phyloP scores from a whole-genome alignment of 83 land plant genomes.

The Thuja plicata region DNA sequence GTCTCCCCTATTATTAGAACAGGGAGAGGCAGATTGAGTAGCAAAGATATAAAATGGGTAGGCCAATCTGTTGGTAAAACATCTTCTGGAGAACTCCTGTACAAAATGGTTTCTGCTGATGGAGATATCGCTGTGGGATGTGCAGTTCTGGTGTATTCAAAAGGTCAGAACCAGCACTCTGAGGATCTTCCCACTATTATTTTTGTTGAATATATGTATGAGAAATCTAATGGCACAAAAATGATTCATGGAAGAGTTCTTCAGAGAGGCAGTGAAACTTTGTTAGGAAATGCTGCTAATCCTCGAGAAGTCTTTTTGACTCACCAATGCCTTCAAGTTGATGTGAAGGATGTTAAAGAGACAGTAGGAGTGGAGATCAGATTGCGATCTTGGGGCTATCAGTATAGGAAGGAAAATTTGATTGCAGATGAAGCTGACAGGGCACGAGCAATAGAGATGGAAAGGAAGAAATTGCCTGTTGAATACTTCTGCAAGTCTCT shows the following conservation, averaged over 20 bases:
- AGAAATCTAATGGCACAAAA: slow-evolving; percentile 50
- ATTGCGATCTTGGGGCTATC: slow-evolving; percentile 65
- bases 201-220: slow-evolving; percentile 87
- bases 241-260: slow-evolving; percentile 84
- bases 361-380: slow-evolving; percentile 54
- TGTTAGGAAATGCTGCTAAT: slow-evolving; percentile 83
- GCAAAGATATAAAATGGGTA: slow-evolving; percentile 53
- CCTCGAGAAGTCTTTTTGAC: slow-evolving; percentile 83
- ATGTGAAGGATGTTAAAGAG: slow-evolving; percentile 49
- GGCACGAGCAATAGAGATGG: slow-evolving; percentile 67
- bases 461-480: slow-evolving; percentile 68
- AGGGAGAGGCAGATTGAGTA: not conserved
- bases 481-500: slow-evolving; percentile 79
- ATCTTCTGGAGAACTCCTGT: slow-evolving; percentile 41
- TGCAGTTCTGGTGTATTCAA: slow-evolving; percentile 52
- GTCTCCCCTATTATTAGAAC: not conserved
- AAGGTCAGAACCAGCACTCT: slow-evolving; percentile 15
- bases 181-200: slow-evolving; percentile 38
- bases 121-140: slow-evolving; percentile 64
- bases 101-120: slow-evolving; percentile 44
- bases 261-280: slow-evolving; percentile 58
- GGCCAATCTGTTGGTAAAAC: slow-evolving; percentile 54
- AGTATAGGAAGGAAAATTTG: slow-evolving; percentile 63
- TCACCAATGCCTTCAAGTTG: slow-evolving; percentile 67
- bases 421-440: slow-evolving; percentile 56